These are phyloP conservation scores for Beauveria asiatica DNA, from an alignment of 2,329 filamentous ascomycete genomes.

Conservation along the genomic window DNA sequence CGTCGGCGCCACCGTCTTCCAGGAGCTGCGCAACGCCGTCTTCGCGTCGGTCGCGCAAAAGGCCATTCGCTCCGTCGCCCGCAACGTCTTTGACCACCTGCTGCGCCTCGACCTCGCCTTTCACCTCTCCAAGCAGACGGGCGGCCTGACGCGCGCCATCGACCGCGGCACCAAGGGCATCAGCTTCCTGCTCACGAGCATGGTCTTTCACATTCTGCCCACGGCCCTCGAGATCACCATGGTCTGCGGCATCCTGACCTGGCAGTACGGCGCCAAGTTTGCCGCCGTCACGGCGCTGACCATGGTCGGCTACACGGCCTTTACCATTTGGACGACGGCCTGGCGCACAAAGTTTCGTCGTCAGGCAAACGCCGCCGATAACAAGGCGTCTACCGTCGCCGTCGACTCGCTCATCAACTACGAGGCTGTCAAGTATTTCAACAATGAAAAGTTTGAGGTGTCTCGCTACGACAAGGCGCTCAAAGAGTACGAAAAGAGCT, in stretches of 20 bases:
- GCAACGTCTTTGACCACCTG: constrained; percentile 87
- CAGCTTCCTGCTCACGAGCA: constrained; percentile 91
- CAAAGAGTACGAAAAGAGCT: constrained; percentile 79
- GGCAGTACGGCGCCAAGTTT: constrained; percentile 88
- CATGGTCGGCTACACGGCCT: constrained; percentile 92
- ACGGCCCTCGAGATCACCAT: constrained; percentile 90
- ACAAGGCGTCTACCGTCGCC: constrained; percentile 87
- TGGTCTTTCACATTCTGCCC: constrained; percentile 96
- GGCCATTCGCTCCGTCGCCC: constrained; percentile 82
- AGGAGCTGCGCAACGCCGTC: constrained; percentile 89
- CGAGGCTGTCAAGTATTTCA: constrained; percentile 98
- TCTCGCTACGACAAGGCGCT: constrained; percentile 82
- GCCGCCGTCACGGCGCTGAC: constrained; percentile 83
- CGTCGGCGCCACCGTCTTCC: constrained; percentile 81
- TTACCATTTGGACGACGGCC: constrained; percentile 91
- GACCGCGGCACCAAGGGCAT: constrained; percentile 98
- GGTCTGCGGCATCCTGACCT: constrained; percentile 93
- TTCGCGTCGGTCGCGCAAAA: constrained; percentile 97
- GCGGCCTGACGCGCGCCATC: constrained; percentile 85
- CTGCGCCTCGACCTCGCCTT: constrained; percentile 86
- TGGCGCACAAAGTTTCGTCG: constrained; percentile 96
- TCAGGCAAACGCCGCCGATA: constrained; percentile 92
- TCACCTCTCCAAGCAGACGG: constrained; percentile 89
- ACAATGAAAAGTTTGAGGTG: constrained; percentile 95
- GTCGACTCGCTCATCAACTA: constrained; percentile 98